These are phyloP conservation scores for Kwoniella shandongensis DNA, from an alignment of 768 basidiomycete genomes.

Conservation along the genomic window DNA sequence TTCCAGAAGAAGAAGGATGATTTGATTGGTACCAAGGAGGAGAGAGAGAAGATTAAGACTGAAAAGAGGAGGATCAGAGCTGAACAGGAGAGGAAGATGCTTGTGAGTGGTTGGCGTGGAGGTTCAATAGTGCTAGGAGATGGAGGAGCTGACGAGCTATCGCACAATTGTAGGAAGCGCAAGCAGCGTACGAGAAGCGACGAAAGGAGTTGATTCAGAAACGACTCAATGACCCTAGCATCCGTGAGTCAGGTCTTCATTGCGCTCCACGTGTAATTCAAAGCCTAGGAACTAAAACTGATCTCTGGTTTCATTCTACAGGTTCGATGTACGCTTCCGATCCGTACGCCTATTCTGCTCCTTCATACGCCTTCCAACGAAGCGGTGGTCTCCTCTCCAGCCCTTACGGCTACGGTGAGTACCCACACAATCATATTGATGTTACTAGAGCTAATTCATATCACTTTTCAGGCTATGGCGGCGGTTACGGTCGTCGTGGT, in stretches of 20 bases:
- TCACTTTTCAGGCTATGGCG: slow-evolving; percentile 27
- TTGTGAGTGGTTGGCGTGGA: slow-evolving; percentile 8
- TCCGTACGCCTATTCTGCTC: slow-evolving; percentile 39
- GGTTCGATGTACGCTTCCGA: slow-evolving; percentile 34
- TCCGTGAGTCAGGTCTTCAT: no score
- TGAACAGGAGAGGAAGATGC: slow-evolving; percentile 35
- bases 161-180: slow-evolving; percentile 25
- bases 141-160: no score
- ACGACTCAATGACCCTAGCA: slow-evolving; percentile 34
- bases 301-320: slow-evolving; percentile 5
- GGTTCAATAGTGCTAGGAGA: background rate
- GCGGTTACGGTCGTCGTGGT: slow-evolving; percentile 26
- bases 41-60: slow-evolving; percentile 31
- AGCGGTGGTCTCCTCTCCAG: slow-evolving; percentile 22
- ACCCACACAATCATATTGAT: background rate
- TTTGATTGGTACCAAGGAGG: slow-evolving; percentile 39
- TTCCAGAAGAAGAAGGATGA: slow-evolving; percentile 42
- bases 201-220: slow-evolving; percentile 35
- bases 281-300: background rate
- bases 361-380: slow-evolving; percentile 26
- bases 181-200: slow-evolving; percentile 34
- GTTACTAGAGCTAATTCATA: no score
- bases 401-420: slow-evolving; percentile 46
- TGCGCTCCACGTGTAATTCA: no score
- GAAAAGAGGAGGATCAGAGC: slow-evolving; percentile 27